Evolutionary conservation across 257 asterid genomes (phyloP), one percentile per base, ranked within the genome.

Genomic region (Solanum neorickii): DNA sequence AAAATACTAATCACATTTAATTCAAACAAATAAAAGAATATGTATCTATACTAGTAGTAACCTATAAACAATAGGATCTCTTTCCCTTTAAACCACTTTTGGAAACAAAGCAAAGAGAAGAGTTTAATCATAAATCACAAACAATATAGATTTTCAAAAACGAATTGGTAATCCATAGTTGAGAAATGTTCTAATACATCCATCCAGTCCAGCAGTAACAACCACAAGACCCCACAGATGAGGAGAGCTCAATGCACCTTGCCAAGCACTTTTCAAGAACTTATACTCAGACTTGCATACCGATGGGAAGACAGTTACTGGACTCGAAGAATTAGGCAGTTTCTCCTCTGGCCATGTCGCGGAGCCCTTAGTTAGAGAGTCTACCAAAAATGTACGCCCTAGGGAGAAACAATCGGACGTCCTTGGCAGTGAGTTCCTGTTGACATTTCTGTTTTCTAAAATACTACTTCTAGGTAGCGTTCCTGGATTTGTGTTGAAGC

Each of bases 201-300:
- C 99, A 83, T 96, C 99, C 98, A 92, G 94, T 21, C 99, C 98
- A n/a, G 97, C 99, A 27, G 98, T 96, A 5, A 96, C 99, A 20
- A 94, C 87, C 86, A 96, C 99, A 39, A 92, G 94, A 16, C 99
- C 98, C 99, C 99, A 96, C 87, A 90, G 87, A 87, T 96, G 92
- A 47, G 98, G 96, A 20, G 94, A 91, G 86, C 87, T 89, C 84
- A 94, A 84, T 3, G 96, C 94, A 46, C 87, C 93, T 87, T 91
- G 90, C 95, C 93, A 92, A 25, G 96, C 94, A 74, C 89, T 93
- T 92, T 93, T 96, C 85, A 94, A 88, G 80, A 94, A 94, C 92
- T 94, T 94, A 84, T 92, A 94, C 84, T 94, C 98, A 0, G 98
- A 91, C 88, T 91, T 96, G 47, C 91, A 31, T 9, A 89, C 84